Evolutionary conservation across 2,329 filamentous ascomycete genomes (phyloP).

Genomic region (Penicillium sp.): DNA sequence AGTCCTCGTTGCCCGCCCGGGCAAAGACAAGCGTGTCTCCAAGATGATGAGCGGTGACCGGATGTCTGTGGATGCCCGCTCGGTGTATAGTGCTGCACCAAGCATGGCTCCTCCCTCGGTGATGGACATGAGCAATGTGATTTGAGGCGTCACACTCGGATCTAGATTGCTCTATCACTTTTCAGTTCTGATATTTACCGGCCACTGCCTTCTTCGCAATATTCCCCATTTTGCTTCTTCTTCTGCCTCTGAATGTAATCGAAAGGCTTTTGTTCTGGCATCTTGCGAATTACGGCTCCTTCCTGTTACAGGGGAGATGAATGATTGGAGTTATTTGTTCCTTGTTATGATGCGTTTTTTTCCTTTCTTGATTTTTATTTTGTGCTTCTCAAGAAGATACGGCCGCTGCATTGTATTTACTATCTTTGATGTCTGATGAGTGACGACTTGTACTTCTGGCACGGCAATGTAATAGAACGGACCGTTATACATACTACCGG

Average conservation of each 20-base stretch:
- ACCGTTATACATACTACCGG: constrained; percentile 4
- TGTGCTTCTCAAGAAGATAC: constrained; percentile 10
- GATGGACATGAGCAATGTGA: constrained; percentile 48
- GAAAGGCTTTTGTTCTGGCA: constrained; percentile 10
- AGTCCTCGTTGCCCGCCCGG: constrained; percentile 70
- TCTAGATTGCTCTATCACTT: constrained; percentile 18
- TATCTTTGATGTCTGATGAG: constrained; percentile 34
- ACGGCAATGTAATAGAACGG: constrained; percentile 27
- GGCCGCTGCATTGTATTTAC: constrained; percentile 27
- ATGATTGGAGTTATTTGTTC: constrained; percentile 14
- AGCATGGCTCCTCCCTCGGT: constrained; percentile 46
- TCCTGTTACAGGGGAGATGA: constrained; percentile 2
- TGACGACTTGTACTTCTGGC: constrained; percentile 30
- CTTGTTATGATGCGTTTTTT: constrained; percentile 14
- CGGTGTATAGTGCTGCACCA: constrained; percentile 45
- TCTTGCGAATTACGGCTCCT: constrained; percentile 7
- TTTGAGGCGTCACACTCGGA: constrained; percentile 46
- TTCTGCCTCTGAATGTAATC: constrained; percentile 12
- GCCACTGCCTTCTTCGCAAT: neutral
- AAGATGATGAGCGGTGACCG: constrained; percentile 44
- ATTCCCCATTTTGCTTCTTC: neutral
- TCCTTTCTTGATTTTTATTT: constrained; percentile 11
- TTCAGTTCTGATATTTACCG: neutral
- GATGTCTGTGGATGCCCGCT: constrained; percentile 45
- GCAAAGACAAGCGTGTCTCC: constrained; percentile 46